Evolutionary conservation across 2,329 filamentous ascomycete species (phyloP), one percentile per base, ranked within the genome.

Genomic region (Chrysoporthe deuterocubensis): DNA sequence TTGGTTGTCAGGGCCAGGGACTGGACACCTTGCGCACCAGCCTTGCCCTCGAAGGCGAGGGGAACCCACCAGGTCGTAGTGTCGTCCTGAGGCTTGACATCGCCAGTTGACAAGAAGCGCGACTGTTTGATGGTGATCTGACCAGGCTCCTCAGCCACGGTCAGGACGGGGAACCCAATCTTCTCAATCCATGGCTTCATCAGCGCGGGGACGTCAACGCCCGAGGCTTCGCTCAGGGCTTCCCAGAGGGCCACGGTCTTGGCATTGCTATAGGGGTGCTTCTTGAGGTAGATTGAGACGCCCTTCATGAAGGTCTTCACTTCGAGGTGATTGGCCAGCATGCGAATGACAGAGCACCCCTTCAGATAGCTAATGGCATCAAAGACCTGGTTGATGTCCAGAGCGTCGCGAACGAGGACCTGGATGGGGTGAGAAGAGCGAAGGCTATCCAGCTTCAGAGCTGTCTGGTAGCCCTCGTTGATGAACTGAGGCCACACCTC

Each of bases 401-500:
- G 87, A 42, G 94, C 96, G 77, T 97, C 94, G 73, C 90, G 90
- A 42, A 99, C 96, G 0, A 94, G 92, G 7, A 99, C 96, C 79
- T 99, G 95, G 73, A 99, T 97, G 9, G 96, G 92, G 79, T 99
- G 96, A 62, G 94, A 97, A 54, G 93, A 92, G 59, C 96, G 91
- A 72, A 99, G 88, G 58, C 92, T 90, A 76, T 99, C 96, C 42
- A 99, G 88, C 72, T 90, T 87, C 79, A 97, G 96, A 67, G 95
- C 95, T 83, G 89, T 89, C 85, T 97, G 93, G 83, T 97, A 92
- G 74, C 92, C 92, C 83, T 98, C 96, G 81, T 93, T 93, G 75
- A 98, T 93, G 81, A 97, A 99, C 81, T 97, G 94, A 68, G 92
- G 91, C 96, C 96, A 99, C 43, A 98, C 92, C 74, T 98, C 90